These are phyloP conservation scores for Cordyceps javanica DNA, from an alignment of 2,329 filamentous ascomycete genomes.

Conservation along the genomic window DNA sequence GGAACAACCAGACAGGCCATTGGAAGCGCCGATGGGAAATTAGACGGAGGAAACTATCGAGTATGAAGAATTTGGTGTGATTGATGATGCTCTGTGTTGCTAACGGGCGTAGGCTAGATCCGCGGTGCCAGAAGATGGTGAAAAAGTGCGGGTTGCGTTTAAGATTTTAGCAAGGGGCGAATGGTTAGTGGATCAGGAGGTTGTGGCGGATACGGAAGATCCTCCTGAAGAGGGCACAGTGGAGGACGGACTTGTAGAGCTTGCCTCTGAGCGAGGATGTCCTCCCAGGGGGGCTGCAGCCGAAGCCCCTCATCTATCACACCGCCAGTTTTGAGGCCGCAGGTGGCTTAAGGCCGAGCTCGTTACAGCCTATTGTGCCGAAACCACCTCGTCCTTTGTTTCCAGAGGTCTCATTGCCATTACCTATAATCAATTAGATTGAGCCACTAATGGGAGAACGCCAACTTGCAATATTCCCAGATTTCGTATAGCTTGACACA, in stretches of 20 bases:
- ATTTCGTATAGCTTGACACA: not conserved
- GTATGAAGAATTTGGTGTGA: not conserved
- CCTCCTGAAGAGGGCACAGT: not conserved
- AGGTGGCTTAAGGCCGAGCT: not conserved
- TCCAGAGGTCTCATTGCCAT: not conserved
- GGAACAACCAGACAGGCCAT: constrained; percentile 12
- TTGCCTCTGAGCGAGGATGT: too few species aligned
- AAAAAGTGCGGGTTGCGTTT: not conserved
- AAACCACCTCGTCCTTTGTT: not conserved
- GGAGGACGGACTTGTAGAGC: too few species aligned
- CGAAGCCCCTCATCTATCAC: not conserved
- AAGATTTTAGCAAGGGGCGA: not conserved
- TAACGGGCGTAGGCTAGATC: not conserved
- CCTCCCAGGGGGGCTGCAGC: too few species aligned
- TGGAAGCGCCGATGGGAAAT: not conserved
- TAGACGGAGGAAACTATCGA: not conserved
- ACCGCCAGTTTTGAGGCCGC: not conserved
- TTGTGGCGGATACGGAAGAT: not conserved
- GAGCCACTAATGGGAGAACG: not conserved
- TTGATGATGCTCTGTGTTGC: not conserved
- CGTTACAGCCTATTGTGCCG: not conserved
- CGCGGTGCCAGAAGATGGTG: not conserved
- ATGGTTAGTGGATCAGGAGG: not conserved
- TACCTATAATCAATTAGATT: not conserved
- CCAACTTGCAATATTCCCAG: not conserved